Evolutionary conservation across 805 yeast species (phyloP), one percentile per base, ranked within the genome.

Genomic region (Candida sonorensis): DNA sequence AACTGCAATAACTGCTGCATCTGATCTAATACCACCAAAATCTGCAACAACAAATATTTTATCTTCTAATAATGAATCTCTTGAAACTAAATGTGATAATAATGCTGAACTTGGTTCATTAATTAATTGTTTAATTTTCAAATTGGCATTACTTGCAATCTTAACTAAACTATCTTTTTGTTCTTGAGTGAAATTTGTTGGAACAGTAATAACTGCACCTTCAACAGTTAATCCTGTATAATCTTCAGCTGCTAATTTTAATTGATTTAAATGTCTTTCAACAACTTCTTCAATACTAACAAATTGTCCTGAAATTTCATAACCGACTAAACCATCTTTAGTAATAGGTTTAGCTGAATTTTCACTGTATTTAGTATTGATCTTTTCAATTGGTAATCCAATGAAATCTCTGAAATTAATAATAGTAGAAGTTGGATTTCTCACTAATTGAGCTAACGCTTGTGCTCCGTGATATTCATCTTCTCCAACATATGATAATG

Each of bases 401-500:
- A 92, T 69, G 58, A 74, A 85, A 62, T 92, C 98, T 61, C 98
- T 79, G 75, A 92, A 92, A 68, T 84, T 84, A 48, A 82, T 70
- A 42, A 90, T 75, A 20, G 97, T 90, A 69, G 77, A 84, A 36
- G 64, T 65, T 40, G 97, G 78, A 70, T 87, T 85, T 75, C 98
- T 83, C 42, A 92, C 69, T 51, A 90, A 66, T 66, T 92, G 97
- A 36, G 87, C 88, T 49, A 79, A 66, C 37, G 97, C 98, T 67
- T 92, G 97, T 38, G 86, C 81, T 40, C 98, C 98, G 57, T 92
- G 97, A 66, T 85, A 92, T 67, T 92, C 97, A 58, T 92, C 97
- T 35, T 72, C 81, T 40, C 94, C 96, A 37, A 87, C 87, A 59
- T 88, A 92, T 13, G 97, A 77, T 40, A 92, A 71, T 38, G 83